Evolutionary conservation across 2,329 filamentous ascomycete genomes (phyloP), one percentile per base, ranked within the genome.

Genomic region (Emergomyces pasteurianus): DNA sequence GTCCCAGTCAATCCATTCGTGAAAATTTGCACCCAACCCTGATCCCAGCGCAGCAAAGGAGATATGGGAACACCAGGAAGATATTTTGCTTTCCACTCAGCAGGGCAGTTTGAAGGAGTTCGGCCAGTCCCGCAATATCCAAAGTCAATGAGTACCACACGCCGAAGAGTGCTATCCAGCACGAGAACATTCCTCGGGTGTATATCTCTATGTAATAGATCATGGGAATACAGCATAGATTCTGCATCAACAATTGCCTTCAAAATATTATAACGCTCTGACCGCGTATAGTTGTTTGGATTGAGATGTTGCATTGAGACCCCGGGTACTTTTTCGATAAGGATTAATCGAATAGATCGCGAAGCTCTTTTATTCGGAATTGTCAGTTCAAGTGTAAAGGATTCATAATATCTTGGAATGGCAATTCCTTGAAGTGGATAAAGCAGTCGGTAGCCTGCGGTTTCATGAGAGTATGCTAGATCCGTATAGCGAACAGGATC

Each of bases 1-100:
- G 43, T 63, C 61, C 60, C 60, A 63, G 52, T 60, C 62, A 56
- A 64, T 61, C 63, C 63, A 63, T 28, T 59, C 59, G 28, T 52
- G 47, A 53, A 64, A 64, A 21, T 46, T 26, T 40, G 18, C 18
- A 49, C 23, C 36, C 43, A 46, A 43, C 31, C 38, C 49, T 63
- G 10, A 43, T n/a, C 60, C 58, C 53, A 62, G 53, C 47, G 46
- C 58, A 60, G 61, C 53, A 59, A 55, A 47, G 50, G 60, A 36
- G 36, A 59, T 43, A 58, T 59, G 42, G 47, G 58, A 12, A 56
- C 49, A 38, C 62, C 53, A 36, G 16, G 49, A 52, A 59, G 58
- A 34, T 46, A 53, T 38, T 38, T 53, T 38, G 56, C 52, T 36
- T 60, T 36, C 40, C 28, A 47, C 23, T 58, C 23, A 16, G 7